These are phyloP conservation scores for Mucor piriformis DNA, from an alignment of 371 early-diverging fungal genomes.

Conservation along the genomic window DNA sequence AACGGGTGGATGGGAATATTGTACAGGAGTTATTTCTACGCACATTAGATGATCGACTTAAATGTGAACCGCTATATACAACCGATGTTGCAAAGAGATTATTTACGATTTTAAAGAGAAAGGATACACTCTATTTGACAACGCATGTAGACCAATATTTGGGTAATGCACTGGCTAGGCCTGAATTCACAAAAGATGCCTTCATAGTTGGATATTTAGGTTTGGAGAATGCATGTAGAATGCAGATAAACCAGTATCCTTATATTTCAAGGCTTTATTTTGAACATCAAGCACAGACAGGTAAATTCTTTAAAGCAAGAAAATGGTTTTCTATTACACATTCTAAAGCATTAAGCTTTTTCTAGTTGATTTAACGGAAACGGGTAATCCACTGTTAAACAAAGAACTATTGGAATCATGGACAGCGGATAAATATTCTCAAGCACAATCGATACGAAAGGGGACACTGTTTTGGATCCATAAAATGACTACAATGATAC, in stretches of 20 bases:
- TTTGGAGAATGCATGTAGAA: conserved; percentile 5
- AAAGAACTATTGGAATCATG: not conserved
- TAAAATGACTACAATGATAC: conserved; percentile 18
- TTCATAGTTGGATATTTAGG: conserved; percentile 27
- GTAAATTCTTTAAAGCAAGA: conserved; percentile 1
- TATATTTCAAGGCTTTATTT: conserved; percentile 1
- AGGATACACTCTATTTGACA: conserved; percentile 3
- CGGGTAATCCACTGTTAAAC: conserved; percentile 15
- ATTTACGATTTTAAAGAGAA: conserved; percentile 13
- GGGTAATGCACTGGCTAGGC: conserved; percentile 25
- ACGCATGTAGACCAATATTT: conserved; percentile 31
- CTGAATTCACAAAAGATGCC: conserved; percentile 35
- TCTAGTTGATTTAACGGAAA: not conserved
- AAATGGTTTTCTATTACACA: not conserved
- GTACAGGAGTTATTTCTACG: not conserved
- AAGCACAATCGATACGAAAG: conserved; percentile 13
- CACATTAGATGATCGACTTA: conserved; percentile 1
- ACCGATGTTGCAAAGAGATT: not conserved
- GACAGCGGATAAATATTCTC: conserved; percentile 22
- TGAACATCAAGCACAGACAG: not conserved
- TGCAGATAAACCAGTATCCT: not conserved
- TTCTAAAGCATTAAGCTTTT: not conserved
- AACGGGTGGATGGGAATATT: not conserved
- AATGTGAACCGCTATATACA: not conserved
- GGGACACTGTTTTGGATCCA: conserved; percentile 25